phyloP scores from a whole-genome alignment of 371 early-diverging fungal genomes.

The Mucor sp. region DNA sequence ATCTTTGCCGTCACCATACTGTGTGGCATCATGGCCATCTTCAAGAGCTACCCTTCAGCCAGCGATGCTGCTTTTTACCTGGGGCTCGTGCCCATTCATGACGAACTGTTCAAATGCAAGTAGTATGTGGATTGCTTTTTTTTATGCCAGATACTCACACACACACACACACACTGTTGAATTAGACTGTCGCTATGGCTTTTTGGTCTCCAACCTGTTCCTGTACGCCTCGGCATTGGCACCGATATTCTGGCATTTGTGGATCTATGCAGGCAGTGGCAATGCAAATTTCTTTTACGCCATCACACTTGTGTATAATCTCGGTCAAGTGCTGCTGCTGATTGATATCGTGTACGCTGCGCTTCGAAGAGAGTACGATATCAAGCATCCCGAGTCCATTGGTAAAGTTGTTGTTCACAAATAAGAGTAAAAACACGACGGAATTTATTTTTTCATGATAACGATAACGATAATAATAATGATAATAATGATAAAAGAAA shows the following conservation, averaged over 20 bases:
- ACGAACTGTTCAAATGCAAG: conserved; percentile 88
- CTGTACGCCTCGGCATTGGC: conserved; percentile 76
- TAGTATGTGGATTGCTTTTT: background rate
- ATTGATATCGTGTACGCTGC: conserved; percentile 79
- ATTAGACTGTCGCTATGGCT: conserved; percentile 75
- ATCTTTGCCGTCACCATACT: conserved; percentile 73
- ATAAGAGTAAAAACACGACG: conserved; percentile 15
- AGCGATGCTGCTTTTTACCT: conserved; percentile 86
- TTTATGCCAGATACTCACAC: background rate
- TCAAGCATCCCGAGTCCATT: conserved; percentile 60
- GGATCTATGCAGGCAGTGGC: conserved; percentile 93
- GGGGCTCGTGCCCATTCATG: conserved; percentile 75
- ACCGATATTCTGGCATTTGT: conserved; percentile 91
- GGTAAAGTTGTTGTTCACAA: conserved; percentile 63
- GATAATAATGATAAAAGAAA: background rate
- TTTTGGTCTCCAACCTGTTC: conserved; percentile 66
- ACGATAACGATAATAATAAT: background rate
- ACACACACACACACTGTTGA: too few relatives aligned
- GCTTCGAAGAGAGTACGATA: conserved; percentile 79
- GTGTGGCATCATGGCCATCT: conserved; percentile 74
- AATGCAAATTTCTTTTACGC: conserved; percentile 98
- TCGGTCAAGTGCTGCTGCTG: conserved; percentile 81
- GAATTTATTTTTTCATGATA: background rate
- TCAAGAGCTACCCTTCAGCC: conserved; percentile 91
- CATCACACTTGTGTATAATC: conserved; percentile 87